A percentile compares a stretch with the other conserved stretches of the same genome.
Conservation (phyloP, 768 basidiomycete species). For the Sarcomyxa edulis region DNA sequence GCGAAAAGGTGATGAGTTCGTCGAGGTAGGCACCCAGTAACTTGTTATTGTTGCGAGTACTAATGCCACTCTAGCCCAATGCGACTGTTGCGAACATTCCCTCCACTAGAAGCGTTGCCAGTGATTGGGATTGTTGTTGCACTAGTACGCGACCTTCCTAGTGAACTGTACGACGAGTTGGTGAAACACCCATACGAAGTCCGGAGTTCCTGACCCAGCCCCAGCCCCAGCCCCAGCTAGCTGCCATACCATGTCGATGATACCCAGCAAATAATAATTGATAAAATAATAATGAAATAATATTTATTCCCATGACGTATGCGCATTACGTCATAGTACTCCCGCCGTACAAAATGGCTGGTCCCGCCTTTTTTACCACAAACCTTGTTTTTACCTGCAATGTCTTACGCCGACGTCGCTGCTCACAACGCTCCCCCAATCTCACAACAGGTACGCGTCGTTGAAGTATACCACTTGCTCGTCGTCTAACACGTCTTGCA, state of each 20-base stretch:
- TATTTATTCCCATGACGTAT: no score
- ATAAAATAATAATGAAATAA: no score
- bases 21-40: conserved; percentile 57
- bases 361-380: no score
- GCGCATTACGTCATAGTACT: no score
- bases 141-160: conserved; percentile 85
- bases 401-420: conserved; percentile 73
- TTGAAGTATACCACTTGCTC: no score
- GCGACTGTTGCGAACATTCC: conserved; percentile 90
- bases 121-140: conserved; percentile 93
- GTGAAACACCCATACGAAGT: conserved; percentile 82
- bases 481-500: no score
- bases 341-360: no score
- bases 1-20: conserved; percentile 85
- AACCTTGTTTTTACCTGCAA: no score
- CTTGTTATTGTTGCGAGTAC: neutral
- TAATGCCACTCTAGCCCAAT: conserved; percentile 75
- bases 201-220: conserved; percentile 15
- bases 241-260: no score
- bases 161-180: conserved; percentile 83
- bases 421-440: conserved; percentile 50
- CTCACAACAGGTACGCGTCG: conserved; percentile 44
- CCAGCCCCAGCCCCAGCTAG: conserved; percentile 1
- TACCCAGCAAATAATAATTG: no score
- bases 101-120: conserved; percentile 80